Percentiles rank a stretch among this genome's conserved stretches.
These are phyloP conservation scores for Podaxis pistillaris DNA, from an alignment of 768 basidiomycete species.

Conservation along the genomic window DNA sequence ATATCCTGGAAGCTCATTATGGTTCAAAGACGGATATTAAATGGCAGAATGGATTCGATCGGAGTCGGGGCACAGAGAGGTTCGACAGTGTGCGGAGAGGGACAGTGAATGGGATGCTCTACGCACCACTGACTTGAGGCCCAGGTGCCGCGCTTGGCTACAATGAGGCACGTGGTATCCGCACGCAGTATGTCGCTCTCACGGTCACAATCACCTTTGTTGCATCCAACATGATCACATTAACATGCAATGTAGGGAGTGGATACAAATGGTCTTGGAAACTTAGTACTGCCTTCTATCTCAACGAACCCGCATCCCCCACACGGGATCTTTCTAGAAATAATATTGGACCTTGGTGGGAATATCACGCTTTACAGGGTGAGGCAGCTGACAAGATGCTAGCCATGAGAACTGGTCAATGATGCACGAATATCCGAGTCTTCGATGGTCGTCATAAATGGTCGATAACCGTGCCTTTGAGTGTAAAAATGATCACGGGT, in stretches of 20 bases:
- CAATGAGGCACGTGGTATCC: background rate
- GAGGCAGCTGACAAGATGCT: too few species aligned
- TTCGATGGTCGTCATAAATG: too few species aligned
- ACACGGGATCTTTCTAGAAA: too few species aligned
- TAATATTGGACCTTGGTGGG: too few species aligned
- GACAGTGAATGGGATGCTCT: background rate
- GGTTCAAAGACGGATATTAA: background rate
- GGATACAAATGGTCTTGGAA: background rate
- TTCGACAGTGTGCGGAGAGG: background rate
- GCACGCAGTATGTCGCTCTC: background rate
- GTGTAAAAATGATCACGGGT: background rate
- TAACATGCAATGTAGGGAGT: background rate
- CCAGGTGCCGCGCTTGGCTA: background rate
- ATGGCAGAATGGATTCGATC: background rate
- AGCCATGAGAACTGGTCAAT: too few species aligned
- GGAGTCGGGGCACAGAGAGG: background rate
- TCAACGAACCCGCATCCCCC: too few species aligned
- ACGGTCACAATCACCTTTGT: background rate
- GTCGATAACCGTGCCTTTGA: too few species aligned
- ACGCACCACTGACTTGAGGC: background rate
- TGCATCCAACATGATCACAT: background rate
- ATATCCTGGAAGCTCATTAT: slow-evolving; percentile 59
- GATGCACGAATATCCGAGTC: too few species aligned
- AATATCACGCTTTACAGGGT: too few species aligned
- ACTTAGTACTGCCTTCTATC: too few species aligned